phyloP scores from a whole-genome alignment of 1,139 yeast genomes.

The Hyphopichia burtonii region DNA sequence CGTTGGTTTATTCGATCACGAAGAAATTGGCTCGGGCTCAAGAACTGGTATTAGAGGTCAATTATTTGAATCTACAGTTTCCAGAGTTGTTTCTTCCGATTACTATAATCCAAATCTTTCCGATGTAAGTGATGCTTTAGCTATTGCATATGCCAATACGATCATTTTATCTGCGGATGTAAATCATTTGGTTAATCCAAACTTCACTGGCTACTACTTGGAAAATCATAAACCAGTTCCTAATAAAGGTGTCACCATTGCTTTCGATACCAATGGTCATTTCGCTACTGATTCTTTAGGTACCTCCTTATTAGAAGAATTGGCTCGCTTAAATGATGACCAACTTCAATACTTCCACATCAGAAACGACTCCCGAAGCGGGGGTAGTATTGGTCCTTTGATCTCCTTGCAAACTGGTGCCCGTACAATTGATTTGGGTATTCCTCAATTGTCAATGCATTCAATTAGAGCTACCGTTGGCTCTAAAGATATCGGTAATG shows the following conservation, averaged over 20 bases:
- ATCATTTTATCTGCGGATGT: conserved; percentile 67
- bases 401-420: conserved; percentile 69
- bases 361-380: conserved; percentile 70
- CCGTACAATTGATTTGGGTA: conserved; percentile 72
- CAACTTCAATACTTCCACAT: conserved; percentile 67
- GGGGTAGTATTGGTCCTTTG: conserved; percentile 80
- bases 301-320: conserved; percentile 59
- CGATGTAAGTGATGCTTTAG: conserved; percentile 20
- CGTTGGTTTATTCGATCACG: conserved; percentile 58
- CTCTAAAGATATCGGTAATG: conserved; percentile 65
- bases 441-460: conserved; percentile 80
- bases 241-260: conserved; percentile 69
- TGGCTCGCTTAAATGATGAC: conserved; percentile 62
- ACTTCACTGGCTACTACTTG: conserved; percentile 60
- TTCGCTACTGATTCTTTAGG: conserved; percentile 81
- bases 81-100: conserved; percentile 29
- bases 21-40: conserved; percentile 61
- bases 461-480: conserved; percentile 78
- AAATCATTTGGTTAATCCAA: conserved; percentile 63
- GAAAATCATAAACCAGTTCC: conserved; percentile 76
- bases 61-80: conserved; percentile 33
- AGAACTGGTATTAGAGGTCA: conserved; percentile 58
- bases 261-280: conserved; percentile 75
- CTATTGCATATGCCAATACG: conserved; percentile 51
- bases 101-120: conserved; percentile 14